phyloP scores from a whole-genome alignment of 108 stramenopile genomes.

The Cylindrotheca closterium region DNA sequence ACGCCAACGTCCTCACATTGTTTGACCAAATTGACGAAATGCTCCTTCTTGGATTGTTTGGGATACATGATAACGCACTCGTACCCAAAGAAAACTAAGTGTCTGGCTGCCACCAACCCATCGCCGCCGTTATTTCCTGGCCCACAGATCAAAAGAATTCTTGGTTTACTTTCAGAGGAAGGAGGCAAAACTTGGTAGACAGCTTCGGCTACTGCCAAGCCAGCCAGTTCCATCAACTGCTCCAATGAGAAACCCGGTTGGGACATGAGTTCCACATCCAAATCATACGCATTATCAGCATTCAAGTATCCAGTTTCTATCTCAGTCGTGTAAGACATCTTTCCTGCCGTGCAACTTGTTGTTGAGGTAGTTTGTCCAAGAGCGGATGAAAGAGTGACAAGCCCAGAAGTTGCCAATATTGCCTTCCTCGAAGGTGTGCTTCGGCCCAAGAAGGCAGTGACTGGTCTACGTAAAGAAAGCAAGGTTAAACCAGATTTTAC shows the following conservation, averaged over 20 bases:
- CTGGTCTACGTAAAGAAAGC: background rate
- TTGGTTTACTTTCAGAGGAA: conserved; percentile 13
- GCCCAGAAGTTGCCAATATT: background rate
- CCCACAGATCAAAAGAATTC: conserved; percentile 72
- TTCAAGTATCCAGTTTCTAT: conserved; percentile 62
- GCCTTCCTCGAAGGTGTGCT: background rate
- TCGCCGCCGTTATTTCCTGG: conserved; percentile 99
- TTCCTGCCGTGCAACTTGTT: background rate
- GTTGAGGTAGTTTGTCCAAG: background rate
- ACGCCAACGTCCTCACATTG: conserved; percentile 88
- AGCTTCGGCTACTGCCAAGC: conserved; percentile 91
- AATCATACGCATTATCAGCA: conserved; percentile 73
- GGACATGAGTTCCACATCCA: conserved; percentile 95
- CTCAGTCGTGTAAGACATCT: background rate
- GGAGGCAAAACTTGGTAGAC: conserved; percentile 55
- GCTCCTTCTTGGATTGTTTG: conserved; percentile 48
- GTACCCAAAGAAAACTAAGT: conserved; percentile 91
- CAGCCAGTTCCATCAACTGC: conserved; percentile 99
- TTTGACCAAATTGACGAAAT: conserved; percentile 76
- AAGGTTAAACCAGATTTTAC: background rate
- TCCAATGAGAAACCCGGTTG: conserved; percentile 92
- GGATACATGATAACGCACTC: conserved; percentile 88
- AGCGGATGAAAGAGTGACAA: background rate
- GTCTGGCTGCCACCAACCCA: conserved; percentile 97
- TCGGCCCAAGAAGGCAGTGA: background rate